Evolutionary conservation across 106 monocot species (phyloP).

Genomic region (Hemerocallis citrina): DNA sequence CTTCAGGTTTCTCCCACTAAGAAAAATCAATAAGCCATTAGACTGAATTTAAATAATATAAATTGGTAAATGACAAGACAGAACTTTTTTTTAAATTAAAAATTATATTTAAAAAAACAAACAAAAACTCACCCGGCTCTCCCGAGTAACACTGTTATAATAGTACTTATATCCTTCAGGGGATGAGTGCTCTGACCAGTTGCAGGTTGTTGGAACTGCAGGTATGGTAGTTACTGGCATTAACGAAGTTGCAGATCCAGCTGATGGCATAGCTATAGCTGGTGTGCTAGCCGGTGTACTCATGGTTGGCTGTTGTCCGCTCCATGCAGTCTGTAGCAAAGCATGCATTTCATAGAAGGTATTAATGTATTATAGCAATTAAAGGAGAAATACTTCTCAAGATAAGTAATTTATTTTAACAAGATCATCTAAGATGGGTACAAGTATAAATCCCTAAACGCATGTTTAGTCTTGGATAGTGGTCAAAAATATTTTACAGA

Average conservation of each 20-base stretch:
- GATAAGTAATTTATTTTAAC: slow-evolving; percentile 3
- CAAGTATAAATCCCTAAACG: no score
- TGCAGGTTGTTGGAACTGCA: slow-evolving; percentile 52
- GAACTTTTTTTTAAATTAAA: no score
- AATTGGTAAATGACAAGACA: neutral
- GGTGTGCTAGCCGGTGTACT: slow-evolving; percentile 24
- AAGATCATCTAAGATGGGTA: no score
- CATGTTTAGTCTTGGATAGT: no score
- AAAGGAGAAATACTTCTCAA: neutral
- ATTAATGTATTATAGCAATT: neutral
- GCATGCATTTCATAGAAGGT: neutral
- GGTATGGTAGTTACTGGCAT: slow-evolving; percentile 16
- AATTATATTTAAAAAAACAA: neutral
- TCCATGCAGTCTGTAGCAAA: slow-evolving; percentile 41
- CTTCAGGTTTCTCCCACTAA: slow-evolving; percentile 98
- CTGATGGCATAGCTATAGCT: slow-evolving; percentile 20
- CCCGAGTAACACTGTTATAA: slow-evolving; percentile 73
- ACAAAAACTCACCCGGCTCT: slow-evolving; percentile 59
- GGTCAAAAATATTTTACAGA: no score
- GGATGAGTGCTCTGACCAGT: slow-evolving; percentile 96
- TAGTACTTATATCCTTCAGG: slow-evolving; percentile 97
- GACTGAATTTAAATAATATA: no score
- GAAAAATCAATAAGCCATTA: neutral
- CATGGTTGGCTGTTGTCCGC: slow-evolving; percentile 21
- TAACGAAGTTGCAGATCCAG: slow-evolving; percentile 23